Percentiles rank a stretch among this genome's conserved stretches.
These are phyloP conservation scores for Diplotaxis tenuifolia DNA, from an alignment of 345 rosid genomes.

Conservation along the genomic window DNA sequence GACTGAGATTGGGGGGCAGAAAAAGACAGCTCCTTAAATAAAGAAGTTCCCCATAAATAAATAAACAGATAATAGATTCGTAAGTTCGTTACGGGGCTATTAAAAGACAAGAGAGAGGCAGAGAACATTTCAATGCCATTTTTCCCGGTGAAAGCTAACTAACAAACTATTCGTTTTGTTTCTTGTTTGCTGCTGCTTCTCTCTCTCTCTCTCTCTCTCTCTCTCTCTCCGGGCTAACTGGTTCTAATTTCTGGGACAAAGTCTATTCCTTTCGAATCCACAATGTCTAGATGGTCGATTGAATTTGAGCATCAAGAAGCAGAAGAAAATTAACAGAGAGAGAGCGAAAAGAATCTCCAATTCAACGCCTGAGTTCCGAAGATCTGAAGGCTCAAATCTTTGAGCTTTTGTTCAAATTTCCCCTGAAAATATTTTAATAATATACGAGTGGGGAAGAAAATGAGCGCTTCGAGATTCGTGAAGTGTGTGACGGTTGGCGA, in stretches of 20 bases:
- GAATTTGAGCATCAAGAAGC: slow-evolving; percentile 16
- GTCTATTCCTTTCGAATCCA: slow-evolving; percentile 16
- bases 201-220: background rate
- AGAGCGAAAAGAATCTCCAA: background rate
- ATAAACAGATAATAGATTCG: background rate
- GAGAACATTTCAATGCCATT: slow-evolving; percentile 69
- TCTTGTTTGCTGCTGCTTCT: background rate
- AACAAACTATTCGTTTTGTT: slow-evolving; percentile 11
- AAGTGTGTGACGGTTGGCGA: slow-evolving; percentile 91
- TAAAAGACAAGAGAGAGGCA: background rate
- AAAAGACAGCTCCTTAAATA: background rate
- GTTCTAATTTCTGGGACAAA: slow-evolving; percentile 31
- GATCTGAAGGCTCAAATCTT: slow-evolving; percentile 27
- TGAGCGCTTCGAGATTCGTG: slow-evolving; percentile 82
- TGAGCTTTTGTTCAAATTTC: too few relatives aligned
- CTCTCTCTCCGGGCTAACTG: slow-evolving; percentile 21
- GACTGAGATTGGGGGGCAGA: background rate
- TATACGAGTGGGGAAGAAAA: slow-evolving; percentile 27
- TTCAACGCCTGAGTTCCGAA: slow-evolving; percentile 27
- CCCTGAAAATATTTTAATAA: too few relatives aligned
- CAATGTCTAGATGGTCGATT: slow-evolving; percentile 38
- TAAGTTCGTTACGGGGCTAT: slow-evolving; percentile 13
- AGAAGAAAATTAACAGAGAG: slow-evolving; percentile 1
- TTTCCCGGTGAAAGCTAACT: slow-evolving; percentile 51
- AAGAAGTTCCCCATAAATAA: too few relatives aligned